Conservation (phyloP, 148 eudicot species). For the Selenicereus undatus region DNA sequence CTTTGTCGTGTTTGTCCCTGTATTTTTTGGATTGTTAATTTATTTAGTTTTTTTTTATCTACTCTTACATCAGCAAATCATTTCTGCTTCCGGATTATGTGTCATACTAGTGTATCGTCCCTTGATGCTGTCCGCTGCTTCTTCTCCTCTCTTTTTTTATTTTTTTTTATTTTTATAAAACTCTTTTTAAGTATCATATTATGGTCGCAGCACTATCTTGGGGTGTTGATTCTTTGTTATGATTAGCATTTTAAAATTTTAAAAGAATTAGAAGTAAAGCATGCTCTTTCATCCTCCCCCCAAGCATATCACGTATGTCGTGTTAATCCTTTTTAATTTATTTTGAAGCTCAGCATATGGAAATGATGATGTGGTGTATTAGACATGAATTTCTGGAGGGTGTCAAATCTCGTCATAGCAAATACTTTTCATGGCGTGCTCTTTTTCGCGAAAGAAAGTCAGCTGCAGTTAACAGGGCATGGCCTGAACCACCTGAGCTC, state of each 20-base stretch:
- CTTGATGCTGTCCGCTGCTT: not conserved
- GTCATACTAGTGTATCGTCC: not conserved
- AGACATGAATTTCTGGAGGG: slow-evolving; percentile 75
- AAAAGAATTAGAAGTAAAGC: not conserved
- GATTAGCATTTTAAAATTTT: not conserved
- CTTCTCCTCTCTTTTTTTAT: too few species aligned
- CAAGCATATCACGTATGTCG: not conserved
- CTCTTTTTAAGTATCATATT: not conserved
- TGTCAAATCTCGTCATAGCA: slow-evolving; percentile 47
- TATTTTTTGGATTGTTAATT: not conserved
- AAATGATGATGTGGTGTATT: slow-evolving; percentile 88
- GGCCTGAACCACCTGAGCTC: slow-evolving; percentile 62
- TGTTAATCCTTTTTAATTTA: slow-evolving; percentile 6
- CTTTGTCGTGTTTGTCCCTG: not conserved
- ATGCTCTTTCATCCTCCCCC: not conserved
- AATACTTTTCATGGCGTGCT: slow-evolving; percentile 55
- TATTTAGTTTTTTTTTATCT: too few species aligned
- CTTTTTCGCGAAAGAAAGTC: slow-evolving; percentile 66
- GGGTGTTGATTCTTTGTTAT: not conserved
- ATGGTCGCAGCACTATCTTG: not conserved
- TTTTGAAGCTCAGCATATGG: slow-evolving; percentile 66
- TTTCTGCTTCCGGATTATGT: not conserved
- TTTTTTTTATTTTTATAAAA: too few species aligned
- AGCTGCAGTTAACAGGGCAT: slow-evolving; percentile 70
- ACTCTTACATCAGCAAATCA: not conserved